Percentiles rank a stretch among this genome's conserved stretches.
phyloP scores from a whole-genome alignment of 148 eudicot genomes.

The Vaccinium darrowii region DNA sequence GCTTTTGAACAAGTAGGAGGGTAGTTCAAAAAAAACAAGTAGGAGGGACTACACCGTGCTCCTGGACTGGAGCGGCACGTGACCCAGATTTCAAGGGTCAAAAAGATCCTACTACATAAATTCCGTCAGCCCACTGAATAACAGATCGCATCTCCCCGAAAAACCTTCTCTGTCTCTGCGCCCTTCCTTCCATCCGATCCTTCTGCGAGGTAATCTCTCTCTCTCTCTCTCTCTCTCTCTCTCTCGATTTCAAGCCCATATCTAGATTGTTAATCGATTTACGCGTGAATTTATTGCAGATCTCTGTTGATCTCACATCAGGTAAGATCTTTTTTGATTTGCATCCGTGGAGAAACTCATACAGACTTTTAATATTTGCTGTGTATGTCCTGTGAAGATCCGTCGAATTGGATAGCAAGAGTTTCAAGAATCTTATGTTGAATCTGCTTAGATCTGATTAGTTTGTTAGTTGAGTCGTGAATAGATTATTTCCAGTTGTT shows the following conservation, averaged over 20 bases:
- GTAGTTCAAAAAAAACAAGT: too few relatives aligned
- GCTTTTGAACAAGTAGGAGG: too few relatives aligned
- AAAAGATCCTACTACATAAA: background rate
- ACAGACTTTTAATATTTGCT: background rate
- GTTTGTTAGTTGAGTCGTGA: background rate
- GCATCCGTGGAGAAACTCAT: background rate
- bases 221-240: conserved; percentile 7
- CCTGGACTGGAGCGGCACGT: too few relatives aligned
- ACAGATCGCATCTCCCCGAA: background rate
- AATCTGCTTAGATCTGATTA: conserved; percentile 8
- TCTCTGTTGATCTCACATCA: background rate
- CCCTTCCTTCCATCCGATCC: background rate
- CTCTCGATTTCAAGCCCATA: background rate
- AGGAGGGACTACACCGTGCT: too few relatives aligned
- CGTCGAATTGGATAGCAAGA: background rate
- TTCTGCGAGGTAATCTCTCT: conserved; percentile 6
- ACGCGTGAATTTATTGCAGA: background rate
- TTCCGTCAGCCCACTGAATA: background rate
- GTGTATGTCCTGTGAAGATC: background rate
- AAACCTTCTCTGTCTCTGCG: background rate
- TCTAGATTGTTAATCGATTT: background rate
- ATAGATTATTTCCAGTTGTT: background rate
- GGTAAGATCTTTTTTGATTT: background rate
- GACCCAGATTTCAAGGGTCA: background rate
- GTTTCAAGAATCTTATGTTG: background rate